Evolutionary conservation across 2,329 filamentous ascomycete genomes (phyloP), one percentile per base, ranked within the genome.

Genomic region (Colletotrichum sp.): DNA sequence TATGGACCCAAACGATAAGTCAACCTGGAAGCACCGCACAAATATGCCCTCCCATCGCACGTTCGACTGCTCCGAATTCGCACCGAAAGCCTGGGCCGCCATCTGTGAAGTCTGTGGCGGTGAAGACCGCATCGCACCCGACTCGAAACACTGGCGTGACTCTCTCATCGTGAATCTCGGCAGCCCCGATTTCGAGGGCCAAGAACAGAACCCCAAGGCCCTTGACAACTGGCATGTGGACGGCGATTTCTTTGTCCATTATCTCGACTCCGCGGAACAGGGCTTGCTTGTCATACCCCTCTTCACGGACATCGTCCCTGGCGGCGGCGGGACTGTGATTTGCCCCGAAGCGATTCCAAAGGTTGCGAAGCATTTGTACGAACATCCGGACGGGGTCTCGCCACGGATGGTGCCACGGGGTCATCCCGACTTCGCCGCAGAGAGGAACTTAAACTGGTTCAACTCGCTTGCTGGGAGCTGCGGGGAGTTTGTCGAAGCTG

Each of bases 231-330:
- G 93, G 93, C 93, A 94, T 82, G 91, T 93, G 21, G 93, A 94
- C 82, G 93, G 93, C 10, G 93, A 95, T 79, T 94, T 94, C 82
- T 95, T 95, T 81, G 88, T 93, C 7, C 93, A 95, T 84, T 95
- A 92, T 78, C 89, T 95, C 44, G 93, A 95, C 81, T 93, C 90
- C 24, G 91, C 91, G 1, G 93, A 95, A 84, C 93, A 95, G 82
- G 93, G 88, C 0, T 84, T 95, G 16, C 86, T 95, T 1, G 92
- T 94, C 15, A 94, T 93, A 55, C 93, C 93, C 2, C 82, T 94
- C 7, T 95, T 93, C 84, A 92, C 88, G 1, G 92, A 94, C 80
- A 90, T 95, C 68, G 84, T 85, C 10, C 83, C 89, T 0, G 87
- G 88, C 39, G 92, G 91, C 7, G 93, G 93, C 30, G 93, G 91